Evolutionary conservation across 2,329 filamentous ascomycete genomes (phyloP), one percentile per base, ranked within the genome.

Genomic region (Beauveria varroae): DNA sequence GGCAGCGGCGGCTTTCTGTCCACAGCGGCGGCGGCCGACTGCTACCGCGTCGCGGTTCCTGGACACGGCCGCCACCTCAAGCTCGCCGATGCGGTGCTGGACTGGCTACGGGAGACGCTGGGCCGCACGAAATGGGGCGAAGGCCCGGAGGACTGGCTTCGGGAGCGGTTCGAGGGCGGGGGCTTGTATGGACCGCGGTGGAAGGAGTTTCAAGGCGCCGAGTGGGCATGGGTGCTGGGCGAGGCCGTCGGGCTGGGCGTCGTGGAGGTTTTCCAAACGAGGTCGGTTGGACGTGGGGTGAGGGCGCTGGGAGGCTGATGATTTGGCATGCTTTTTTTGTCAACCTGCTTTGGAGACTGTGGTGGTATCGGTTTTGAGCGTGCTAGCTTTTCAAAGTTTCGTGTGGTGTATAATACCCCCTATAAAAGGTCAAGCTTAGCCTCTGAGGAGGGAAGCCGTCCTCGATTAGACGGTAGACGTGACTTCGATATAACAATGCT

Each of bases 211-310:
- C 83, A 84, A 68, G 89, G 89, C 0, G 72, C 91, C 63, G 75
- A 81, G 49, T 92, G 91, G 72, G 81, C 87, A 62, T 92, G 87
- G 86, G 78, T 89, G 18, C 70, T 92, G 47, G 85, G 82, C 46
- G 88, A 91, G 71, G 88, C 87, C 49, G 78, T 90, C 26, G 89
- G 88, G 0, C 78, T 85, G 30, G 89, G 89, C 1, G 69, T 87
- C 18, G 81, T 91, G 4, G 89, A 93, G 72, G 74, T 90, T 16
- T 93, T 93, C 71, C 84, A 90, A 68, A 92, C 89, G 14, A 80
- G 86, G 16, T 88, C 84, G 67, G 87, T 91, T n/a, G 89, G 89
- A 1, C 78, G 82, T 63, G 89, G 84, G 12, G 81, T 90, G 62
- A 78, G 85, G 65, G 72, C 73, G 56, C 60, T 80, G 61, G 72